phyloP scores from a whole-genome alignment of 2,329 filamentous ascomycete genomes.

The Xylaria multiplex region DNA sequence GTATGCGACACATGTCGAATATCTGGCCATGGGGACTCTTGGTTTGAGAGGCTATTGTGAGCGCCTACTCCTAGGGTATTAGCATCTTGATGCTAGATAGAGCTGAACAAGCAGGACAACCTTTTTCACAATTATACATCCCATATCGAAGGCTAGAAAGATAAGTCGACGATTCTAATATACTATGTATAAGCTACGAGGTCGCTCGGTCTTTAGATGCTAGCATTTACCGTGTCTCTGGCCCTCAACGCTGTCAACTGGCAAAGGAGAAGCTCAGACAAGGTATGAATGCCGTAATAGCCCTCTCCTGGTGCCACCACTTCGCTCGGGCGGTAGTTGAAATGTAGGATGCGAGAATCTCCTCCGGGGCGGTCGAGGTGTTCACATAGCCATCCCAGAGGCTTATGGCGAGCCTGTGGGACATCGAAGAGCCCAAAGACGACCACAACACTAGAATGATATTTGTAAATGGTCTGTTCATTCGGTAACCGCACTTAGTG shows the following conservation, averaged over 20 bases:
- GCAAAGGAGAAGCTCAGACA: constrained; percentile 1
- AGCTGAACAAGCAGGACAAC: background rate
- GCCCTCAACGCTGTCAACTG: constrained; percentile 1
- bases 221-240: background rate
- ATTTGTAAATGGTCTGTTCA: background rate
- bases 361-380: background rate
- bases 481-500: background rate
- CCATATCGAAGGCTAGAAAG: constrained; percentile 16
- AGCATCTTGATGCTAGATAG: background rate
- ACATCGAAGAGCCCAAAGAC: constrained; percentile 10
- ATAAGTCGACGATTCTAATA: constrained; percentile 2
- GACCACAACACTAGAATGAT: constrained; percentile 1
- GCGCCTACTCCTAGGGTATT: constrained; percentile 10
- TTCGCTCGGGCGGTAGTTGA: constrained; percentile 15
- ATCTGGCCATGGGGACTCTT: constrained; percentile 13
- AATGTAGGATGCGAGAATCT: constrained; percentile 19
- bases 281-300: background rate
- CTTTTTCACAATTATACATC: constrained; percentile 22
- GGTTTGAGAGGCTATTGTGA: constrained; percentile 9
- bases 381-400: constrained; percentile 6
- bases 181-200: background rate
- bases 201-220: background rate
- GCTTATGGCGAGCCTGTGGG: background rate
- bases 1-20: constrained; percentile 17
- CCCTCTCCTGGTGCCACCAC: background rate